Percentiles rank a stretch among this genome's conserved stretches.
phyloP scores from a whole-genome alignment of 768 basidiomycete species.

The Porphyrellus cyaneotinctus region DNA sequence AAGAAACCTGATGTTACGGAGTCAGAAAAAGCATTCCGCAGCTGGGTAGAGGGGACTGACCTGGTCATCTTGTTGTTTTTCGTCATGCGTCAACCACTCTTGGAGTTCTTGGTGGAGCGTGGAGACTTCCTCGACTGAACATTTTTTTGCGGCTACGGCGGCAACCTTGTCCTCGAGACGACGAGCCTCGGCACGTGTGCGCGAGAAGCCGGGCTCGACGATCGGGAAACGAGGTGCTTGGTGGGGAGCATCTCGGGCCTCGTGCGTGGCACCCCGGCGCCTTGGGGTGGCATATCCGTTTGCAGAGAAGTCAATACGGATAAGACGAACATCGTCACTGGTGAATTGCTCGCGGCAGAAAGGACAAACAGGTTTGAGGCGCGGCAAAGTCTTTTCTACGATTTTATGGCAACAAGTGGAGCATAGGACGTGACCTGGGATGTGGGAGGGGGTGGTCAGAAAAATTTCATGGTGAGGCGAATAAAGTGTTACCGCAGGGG shows the following conservation, averaged over 20 bases:
- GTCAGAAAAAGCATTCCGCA: conserved; percentile 6
- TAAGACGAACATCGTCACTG: conserved; percentile 61
- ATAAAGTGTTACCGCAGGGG: conserved; percentile 58
- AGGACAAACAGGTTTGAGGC: conserved; percentile 72
- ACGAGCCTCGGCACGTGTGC: conserved; percentile 53
- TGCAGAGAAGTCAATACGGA: conserved; percentile 72
- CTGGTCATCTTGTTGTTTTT: conserved; percentile 54
- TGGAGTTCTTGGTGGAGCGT: conserved; percentile 74
- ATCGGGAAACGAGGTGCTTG: conserved; percentile 46
- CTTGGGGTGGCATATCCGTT: conserved; percentile 69
- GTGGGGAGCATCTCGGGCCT: conserved; percentile 40
- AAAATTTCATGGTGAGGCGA: conserved; percentile 20
- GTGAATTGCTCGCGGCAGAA: conserved; percentile 80
- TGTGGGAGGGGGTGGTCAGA: conserved; percentile 6
- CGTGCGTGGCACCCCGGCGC: conserved; percentile 48
- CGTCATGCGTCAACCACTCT: conserved; percentile 64
- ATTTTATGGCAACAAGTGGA: conserved; percentile 73
- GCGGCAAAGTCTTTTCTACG: conserved; percentile 72
- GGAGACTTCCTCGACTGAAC: conserved; percentile 81
- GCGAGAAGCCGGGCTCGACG: conserved; percentile 39
- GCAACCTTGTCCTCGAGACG: conserved; percentile 75
- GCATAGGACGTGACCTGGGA: conserved; percentile 75
- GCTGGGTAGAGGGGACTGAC: conserved; percentile 40
- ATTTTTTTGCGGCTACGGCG: conserved; percentile 77
- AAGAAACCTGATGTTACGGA: conserved; percentile 44